Base-by-base conservation (phyloP, 2,329 filamentous ascomycete species). In the Fusarium illudens region DNA sequence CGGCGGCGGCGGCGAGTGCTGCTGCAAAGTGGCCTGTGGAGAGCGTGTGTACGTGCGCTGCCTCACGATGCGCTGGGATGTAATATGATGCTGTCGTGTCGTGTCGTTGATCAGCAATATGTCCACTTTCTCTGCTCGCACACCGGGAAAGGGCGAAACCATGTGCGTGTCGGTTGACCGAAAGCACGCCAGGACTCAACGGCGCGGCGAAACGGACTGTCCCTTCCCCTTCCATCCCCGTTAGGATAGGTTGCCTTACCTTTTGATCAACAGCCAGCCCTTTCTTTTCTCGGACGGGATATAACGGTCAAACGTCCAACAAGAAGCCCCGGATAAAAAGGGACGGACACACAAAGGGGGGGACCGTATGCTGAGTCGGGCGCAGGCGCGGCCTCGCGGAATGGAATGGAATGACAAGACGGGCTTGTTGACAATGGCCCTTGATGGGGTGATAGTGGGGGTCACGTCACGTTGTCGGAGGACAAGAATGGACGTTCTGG, bases 361-460 rank as follows among this genome's bases (percentile, higher is more conserved):
- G 29, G 29, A 17, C 46, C 46, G 46, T 34, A 32, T 33, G 32
- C 48, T 51, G 48, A 22, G 60, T 56, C 46, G 33, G 51, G 60
- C 27, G 30, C 42, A 19, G n/a, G n/a, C n/a, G n/a, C n/a, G 64
- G 58, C 42, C 20, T 32, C 29, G 20, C 22, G 20, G 48, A 37
- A 50, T 57, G 37, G 46, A 59, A 65, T 68, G 56, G 60, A 65
- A 51, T 53, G 59, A 67, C 53, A 66, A 66, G 58, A 58, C 58
- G 58, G 58, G 49, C 39, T 27, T 53, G 33, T 67, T 62, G 64
- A 61, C 60, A 37, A 61, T 57, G 64, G 37, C 27, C 36, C 30
- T 50, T 49, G 49, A 72, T 73, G 63, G 71, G 67, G 65, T 73
- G 71, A 73, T 64, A 29, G 71, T 73, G 71, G 71, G 71, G 71